Conservation (phyloP, 306 rosid genomes). For the Glycyrrhiza uralensis region DNA sequence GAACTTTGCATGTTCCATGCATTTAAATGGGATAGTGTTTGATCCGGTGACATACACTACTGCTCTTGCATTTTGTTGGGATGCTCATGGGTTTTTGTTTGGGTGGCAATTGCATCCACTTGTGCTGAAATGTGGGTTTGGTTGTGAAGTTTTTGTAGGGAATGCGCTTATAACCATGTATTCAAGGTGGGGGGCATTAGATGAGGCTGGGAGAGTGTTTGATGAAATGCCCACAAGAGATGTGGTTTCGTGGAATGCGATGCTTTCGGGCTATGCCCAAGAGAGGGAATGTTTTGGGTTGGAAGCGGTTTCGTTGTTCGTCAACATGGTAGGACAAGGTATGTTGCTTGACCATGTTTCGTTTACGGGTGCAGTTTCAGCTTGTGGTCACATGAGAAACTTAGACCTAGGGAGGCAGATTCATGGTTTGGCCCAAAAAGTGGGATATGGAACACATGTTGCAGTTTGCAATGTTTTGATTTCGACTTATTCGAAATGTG, state of each 20-base stretch:
- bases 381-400: slow-evolving; percentile 65
- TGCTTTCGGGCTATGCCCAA: slow-evolving; percentile 74
- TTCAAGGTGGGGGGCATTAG: slow-evolving; percentile 54
- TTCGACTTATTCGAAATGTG: slow-evolving; percentile 70
- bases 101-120: slow-evolving; percentile 72
- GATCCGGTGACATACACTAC: slow-evolving; percentile 69
- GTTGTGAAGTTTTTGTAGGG: slow-evolving; percentile 62
- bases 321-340: slow-evolving; percentile 63
- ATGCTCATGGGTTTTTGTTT: slow-evolving; percentile 44
- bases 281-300: slow-evolving; percentile 56
- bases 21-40: slow-evolving; percentile 47
- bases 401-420: slow-evolving; percentile 63
- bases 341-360: slow-evolving; percentile 67
- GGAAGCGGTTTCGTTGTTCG: slow-evolving; percentile 53
- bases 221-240: slow-evolving; percentile 62
- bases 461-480: slow-evolving; percentile 77
- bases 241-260: slow-evolving; percentile 77
- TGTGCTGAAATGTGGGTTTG: slow-evolving; percentile 51
- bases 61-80: slow-evolving; percentile 59
- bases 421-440: slow-evolving; percentile 58
- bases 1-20: slow-evolving; percentile 55
- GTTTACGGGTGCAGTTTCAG: slow-evolving; percentile 72
- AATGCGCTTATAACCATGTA: slow-evolving; percentile 77
- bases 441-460: slow-evolving; percentile 54
- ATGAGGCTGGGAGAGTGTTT: slow-evolving; percentile 61